Evolutionary conservation across 1,139 yeast genomes (phyloP), one percentile per base, ranked within the genome.

Genomic region (Protomyces pachydermus): DNA sequence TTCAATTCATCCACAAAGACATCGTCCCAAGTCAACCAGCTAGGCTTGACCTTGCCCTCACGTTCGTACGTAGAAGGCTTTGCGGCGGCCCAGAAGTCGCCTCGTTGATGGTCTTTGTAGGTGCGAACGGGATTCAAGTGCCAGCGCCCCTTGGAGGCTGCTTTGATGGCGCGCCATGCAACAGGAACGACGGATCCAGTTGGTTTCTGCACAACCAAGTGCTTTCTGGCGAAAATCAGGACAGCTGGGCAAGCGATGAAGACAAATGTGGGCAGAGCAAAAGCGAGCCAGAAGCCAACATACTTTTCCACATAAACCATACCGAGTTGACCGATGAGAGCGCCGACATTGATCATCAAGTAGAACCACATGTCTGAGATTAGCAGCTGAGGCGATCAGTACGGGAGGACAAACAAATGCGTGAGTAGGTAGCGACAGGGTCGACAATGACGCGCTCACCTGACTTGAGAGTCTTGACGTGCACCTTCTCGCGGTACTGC

Each of bases 261-360:
- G 81, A 86, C 86, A 68, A 74, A 74, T 74, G 85, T 83, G 18
- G 91, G 90, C 68, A 86, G 78, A 69, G 85, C 77, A 76, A 79
- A 88, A 1, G 91, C 93, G 50, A 85, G 81, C 91, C 91, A 88
- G 77, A 82, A 88, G 54, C 91, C 95, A 68, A 85, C 79, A 82
- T 75, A 73, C 34, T 65, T 56, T 85, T 80, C 70, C 84, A 76
- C 72, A 86, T 86, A 8, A 91, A 84, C 39, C 95, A 87, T 56
- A 91, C 91, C 69, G 88, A 60, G 25, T 54, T 60, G 80, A 67
- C 88, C 86, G 67, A 88, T 81, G 70, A 89, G 81, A 8, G 95
- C 85, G 63, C 96, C 96, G 69, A 87, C 77, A 74, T 90, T 90
- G 74, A 89, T 86, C 73, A 89, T 81, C 82, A 89, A 81, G 77